Conservation (phyloP, 139 green algal species). For the Tetradesmus lagerheimii region DNA sequence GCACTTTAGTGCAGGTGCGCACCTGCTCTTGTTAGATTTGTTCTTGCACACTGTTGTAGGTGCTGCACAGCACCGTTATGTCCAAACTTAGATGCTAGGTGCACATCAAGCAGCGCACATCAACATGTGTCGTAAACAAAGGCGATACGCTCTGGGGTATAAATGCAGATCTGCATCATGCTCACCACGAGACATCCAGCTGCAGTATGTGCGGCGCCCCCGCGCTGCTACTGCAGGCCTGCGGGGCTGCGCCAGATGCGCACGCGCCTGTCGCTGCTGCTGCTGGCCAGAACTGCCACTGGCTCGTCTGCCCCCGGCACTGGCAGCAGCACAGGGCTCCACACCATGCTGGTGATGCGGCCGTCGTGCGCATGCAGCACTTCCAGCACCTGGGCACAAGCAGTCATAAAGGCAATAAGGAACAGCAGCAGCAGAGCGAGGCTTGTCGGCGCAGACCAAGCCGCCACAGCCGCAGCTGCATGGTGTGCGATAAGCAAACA, state of each 20-base stretch:
- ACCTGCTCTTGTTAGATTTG: no score
- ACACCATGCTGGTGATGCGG: constrained; percentile 8
- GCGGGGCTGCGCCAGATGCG: constrained; percentile 41
- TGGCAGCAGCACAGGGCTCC: constrained; percentile 21
- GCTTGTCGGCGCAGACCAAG: no score
- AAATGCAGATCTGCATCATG: neutral
- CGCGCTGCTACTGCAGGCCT: neutral
- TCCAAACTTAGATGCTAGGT: no score
- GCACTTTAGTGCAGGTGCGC: no score
- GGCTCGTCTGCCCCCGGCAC: neutral
- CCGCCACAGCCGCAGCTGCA: no score
- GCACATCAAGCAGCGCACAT: no score
- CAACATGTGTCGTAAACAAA: no score
- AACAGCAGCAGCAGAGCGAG: neutral
- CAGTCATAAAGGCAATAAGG: neutral
- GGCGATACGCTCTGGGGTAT: neutral
- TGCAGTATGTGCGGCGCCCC: no score
- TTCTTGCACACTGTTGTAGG: no score
- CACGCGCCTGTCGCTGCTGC: constrained; percentile 39
- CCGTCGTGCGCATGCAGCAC: constrained; percentile 43
- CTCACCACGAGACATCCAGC: neutral
- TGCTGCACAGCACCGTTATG: no score
- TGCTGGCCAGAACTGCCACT: constrained; percentile 42
- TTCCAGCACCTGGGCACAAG: neutral
- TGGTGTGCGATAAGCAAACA: no score